Evolutionary conservation across 345 rosid genomes (phyloP).

Genomic region (Pistacia integerrima): DNA sequence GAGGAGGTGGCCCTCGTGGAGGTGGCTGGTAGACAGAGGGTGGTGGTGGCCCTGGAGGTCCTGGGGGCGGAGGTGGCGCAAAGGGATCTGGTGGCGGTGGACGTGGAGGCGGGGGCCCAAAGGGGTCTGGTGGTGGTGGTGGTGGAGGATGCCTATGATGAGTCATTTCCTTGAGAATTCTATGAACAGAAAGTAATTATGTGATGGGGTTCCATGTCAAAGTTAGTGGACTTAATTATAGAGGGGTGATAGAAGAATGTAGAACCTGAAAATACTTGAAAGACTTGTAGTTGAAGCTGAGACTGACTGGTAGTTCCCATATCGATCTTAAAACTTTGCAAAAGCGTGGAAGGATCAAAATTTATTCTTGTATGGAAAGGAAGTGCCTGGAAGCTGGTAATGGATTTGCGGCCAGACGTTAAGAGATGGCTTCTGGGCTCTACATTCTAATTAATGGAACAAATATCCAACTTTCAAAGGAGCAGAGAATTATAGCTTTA

Average conservation of each 20-base stretch:
- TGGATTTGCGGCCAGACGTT: too few species aligned
- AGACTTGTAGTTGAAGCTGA: background rate
- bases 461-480: too few species aligned
- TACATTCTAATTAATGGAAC: too few species aligned
- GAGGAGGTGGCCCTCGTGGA: constrained; percentile 10
- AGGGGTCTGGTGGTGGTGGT: constrained; percentile 19
- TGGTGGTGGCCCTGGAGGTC: constrained; percentile 11
- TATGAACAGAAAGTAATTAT: background rate
- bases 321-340: background rate
- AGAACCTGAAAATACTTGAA: background rate
- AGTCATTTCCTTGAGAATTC: constrained; percentile 5
- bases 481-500: too few species aligned
- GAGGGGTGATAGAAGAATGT: constrained; percentile 18
- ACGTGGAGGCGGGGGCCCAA: background rate
- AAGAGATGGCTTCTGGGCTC: too few species aligned
- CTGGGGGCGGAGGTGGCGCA: constrained; percentile 11
- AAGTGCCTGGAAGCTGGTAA: too few species aligned
- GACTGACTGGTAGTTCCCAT: background rate
- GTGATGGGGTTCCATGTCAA: background rate
- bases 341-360: too few species aligned
- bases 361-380: too few species aligned
- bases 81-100: background rate
- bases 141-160: constrained; percentile 22
- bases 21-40: background rate
- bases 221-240: background rate